Evolutionary conservation across 140 eudicot genomes (phyloP), one percentile per base, ranked within the genome.

Genomic region (Cichorium intybus): DNA sequence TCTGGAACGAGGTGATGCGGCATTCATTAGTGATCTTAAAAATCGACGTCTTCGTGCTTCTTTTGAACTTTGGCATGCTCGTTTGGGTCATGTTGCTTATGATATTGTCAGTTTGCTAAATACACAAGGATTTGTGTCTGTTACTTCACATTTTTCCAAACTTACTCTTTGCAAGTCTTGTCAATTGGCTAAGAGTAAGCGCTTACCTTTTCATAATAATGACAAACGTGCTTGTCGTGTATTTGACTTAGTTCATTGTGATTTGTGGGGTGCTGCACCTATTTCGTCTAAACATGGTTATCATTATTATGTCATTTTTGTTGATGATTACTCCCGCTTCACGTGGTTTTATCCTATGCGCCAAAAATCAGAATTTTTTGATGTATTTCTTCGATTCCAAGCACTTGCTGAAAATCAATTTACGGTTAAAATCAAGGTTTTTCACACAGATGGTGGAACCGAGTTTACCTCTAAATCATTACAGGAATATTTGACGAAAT

Each of bases 131-230:
- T 8, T 23, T 5, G 21, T 55, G 20, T 23, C 17, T 12, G 60
- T 55, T 55, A 24, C 60, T 5, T 55, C 34, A 1, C 14, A 21
- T 24, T 55, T 55, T 17, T 17, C 60, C 23, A 55, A 24, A 24
- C 34, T 6, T 0, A 4, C 11, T 15, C 7, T 55, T 24, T 55
- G 60, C 20, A 18, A 27, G n/a, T n/a, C n/a, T n/a, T n/a, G n/a
- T n/a, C n/a, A n/a, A n/a, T n/a, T n/a, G n/a, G n/a, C n/a, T n/a
- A 53, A 53, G 59, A 53, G 33, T 29, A 53, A 53, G 10, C 33
- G 33, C 18, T 53, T 53, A 29, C 58, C 58, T 52, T 52, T 52
- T 52, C 10, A 6, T 2, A 9, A 17, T 52, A 52, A 52, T 52
- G 16, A 24, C 10, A 52, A 52, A 5, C 58, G 58, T 52, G 58